Conservation (phyloP, 2,329 filamentous ascomycete species). For the Ophiostoma angusticollis region DNA sequence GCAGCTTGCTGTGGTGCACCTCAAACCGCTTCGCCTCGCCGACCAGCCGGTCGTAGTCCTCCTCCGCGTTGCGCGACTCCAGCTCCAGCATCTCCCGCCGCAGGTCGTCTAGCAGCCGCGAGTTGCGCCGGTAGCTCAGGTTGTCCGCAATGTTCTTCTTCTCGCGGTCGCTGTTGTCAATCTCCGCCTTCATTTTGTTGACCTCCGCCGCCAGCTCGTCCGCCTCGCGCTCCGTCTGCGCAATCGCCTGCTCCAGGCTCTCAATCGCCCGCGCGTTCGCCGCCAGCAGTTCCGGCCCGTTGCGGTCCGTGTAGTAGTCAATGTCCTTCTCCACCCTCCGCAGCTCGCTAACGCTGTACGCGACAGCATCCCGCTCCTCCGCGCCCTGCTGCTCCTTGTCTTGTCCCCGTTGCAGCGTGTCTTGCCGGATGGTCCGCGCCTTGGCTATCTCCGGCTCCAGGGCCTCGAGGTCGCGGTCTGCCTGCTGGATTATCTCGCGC, state of each 20-base stretch:
- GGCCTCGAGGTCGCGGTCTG: slow-evolving; percentile 60
- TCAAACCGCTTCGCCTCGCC: slow-evolving; percentile 57
- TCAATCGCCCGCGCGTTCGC: slow-evolving; percentile 58
- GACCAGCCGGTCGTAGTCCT: slow-evolving; percentile 65
- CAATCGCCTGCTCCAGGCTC: slow-evolving; percentile 52
- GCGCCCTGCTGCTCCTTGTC: slow-evolving; percentile 60
- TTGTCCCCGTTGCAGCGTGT: slow-evolving; percentile 58
- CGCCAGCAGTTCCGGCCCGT: slow-evolving; percentile 58
- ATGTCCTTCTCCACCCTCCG: slow-evolving; percentile 66
- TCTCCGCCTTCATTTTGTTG: slow-evolving; percentile 65
- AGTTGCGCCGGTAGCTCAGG: slow-evolving; percentile 67
- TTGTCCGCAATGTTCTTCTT: slow-evolving; percentile 86
- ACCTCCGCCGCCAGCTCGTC: slow-evolving; percentile 52
- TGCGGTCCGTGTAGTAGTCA: slow-evolving; percentile 61
- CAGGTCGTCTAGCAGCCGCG: slow-evolving; percentile 54
- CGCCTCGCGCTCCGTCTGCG: slow-evolving; percentile 54
- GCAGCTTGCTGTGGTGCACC: slow-evolving; percentile 52
- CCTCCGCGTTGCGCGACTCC: slow-evolving; percentile 65
- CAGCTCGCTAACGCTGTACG: slow-evolving; percentile 64
- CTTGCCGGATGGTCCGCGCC: slow-evolving; percentile 64
- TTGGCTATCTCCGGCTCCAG: slow-evolving; percentile 65
- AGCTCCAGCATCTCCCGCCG: slow-evolving; percentile 59
- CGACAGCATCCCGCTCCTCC: slow-evolving; percentile 56
- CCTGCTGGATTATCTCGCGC: slow-evolving; percentile 53
- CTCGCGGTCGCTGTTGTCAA: slow-evolving; percentile 67